Evolutionary conservation across 306 rosid species (phyloP).

Genomic region (Bauhinia variegata): DNA sequence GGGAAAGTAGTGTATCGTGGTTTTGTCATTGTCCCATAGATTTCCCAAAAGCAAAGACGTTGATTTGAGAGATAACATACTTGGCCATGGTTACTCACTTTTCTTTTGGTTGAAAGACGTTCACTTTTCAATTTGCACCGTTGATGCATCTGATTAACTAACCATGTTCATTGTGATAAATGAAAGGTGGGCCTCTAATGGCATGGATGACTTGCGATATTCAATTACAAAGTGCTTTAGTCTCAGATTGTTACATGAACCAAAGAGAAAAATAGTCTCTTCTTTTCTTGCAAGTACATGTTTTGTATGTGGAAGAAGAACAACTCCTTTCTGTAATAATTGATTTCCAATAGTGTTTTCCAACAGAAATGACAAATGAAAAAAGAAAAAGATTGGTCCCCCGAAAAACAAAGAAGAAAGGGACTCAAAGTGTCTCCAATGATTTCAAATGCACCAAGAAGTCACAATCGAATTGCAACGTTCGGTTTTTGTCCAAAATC

Average conservation of each 20-base stretch:
- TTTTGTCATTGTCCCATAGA: background rate
- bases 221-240: background rate
- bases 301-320: background rate
- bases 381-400: background rate
- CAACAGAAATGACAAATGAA: too few species aligned
- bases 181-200: background rate
- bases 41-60: background rate
- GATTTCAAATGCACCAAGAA: too few species aligned
- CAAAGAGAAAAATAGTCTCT: background rate
- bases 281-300: background rate
- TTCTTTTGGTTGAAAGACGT: background rate
- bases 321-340: constrained; percentile 9
- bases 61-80: constrained; percentile 10
- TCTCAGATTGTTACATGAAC: background rate
- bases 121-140: background rate
- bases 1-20: background rate
- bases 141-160: background rate
- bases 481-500: too few species aligned
- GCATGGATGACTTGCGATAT: constrained; percentile 5
- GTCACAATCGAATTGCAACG: too few species aligned
- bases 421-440: too few species aligned
- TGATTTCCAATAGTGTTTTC: background rate
- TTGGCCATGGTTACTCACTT: background rate
- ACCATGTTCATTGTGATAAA: background rate
- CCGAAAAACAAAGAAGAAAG: background rate